Base-by-base conservation (phyloP, 2,329 filamentous ascomycete species). In the Penicillium sp. region DNA sequence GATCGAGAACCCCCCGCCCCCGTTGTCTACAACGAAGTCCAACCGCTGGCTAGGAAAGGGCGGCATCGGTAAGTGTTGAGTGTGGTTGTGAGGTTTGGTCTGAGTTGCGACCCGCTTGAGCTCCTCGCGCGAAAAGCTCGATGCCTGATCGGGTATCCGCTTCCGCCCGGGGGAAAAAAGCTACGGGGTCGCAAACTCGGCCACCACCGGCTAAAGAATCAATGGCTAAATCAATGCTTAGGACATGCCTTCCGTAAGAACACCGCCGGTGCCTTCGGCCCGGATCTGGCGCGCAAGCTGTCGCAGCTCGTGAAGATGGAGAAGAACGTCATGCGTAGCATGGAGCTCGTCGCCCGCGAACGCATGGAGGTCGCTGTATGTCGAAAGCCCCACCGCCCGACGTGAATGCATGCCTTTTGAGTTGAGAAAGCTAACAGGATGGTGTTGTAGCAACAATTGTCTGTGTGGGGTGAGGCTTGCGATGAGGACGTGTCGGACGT, bases 221-320 rank as follows among this genome's bases (percentile, higher is more conserved):
- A 36, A 42, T 53, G 13, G 41, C 65, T 65, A 48, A 66, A 52
- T 41, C 38, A 31, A n/a, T 28, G 8, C 16, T 21, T 36, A 86
- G 86, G 86, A 69, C 84, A 89, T 80, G 83, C 80, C 39, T 79
- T 81, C 66, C 75, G 78, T 54, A 79, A 79, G 64, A 73, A 76
- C 42, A 70, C 79, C 47, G 78, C 78, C 23, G 79, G 79, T 36
- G 77, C 78, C 54, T 81, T 80, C 67, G 85, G 85, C 33, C 85
- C 92, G 52, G 94, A 99, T 68, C 86, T 99, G 53, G 88, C 94
- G 53, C 96, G 96, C 84, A 99, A 99, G 83, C 86, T 99, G 58
- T 90, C 92, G 38, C 90, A 95, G 79, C 84, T 99, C 48, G 94
- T 99, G 59, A 99, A 99, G 85, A 99, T 99, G 94, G 94, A 99